Base-by-base conservation (phyloP, 306 rosid genomes). In the Inga laurina region DNA sequence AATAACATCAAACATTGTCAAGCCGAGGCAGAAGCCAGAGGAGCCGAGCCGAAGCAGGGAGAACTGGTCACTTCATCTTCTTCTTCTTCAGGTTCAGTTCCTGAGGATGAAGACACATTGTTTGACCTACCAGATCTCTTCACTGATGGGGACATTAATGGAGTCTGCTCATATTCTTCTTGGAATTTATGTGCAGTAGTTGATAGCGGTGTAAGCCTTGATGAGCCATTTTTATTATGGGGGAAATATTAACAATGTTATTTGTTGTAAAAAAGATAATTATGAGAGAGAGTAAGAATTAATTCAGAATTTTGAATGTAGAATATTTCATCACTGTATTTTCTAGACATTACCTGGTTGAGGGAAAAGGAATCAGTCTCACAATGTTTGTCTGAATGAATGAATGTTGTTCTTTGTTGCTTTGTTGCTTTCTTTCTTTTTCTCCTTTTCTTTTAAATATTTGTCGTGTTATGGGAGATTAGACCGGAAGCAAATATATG, bases 71-170 rank as follows among this genome's bases (percentile, higher is more conserved):
- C 22, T 1, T 81, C 90, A 10, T 81, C 75, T 10, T 48, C 71
- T 10, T 81, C 75, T 14, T 75, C 89, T 48, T 66, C 86, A 35
- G 61, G 75, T 66, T 87, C 90, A 16, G 75, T 76, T 46, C 75
- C 78, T 18, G 37, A 72, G 59, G 91, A 82, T 19, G 98, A 94
- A 46, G 97, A 90, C 7, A 13, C 90, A 35, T 86, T 93, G 84
- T 95, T 95, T 86, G 97, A 95, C 83, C 82, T 95, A 13, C 98
- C 98, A 14, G 98, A 95, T 91, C 94, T 95, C 76, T 86, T 90
- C 82, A 84, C 82, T 37, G 92, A 82, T 66, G 87, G 78, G 75
- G 75, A 73, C 37, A 2, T 85, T 57, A 65, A 65, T 65, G 89
- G 89, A 56, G 85, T 91, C 16, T 81, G 83, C 80, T 82, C 85